Percentiles rank a stretch among this genome's conserved stretches.
phyloP scores from a whole-genome alignment of 2,329 filamentous ascomycete species.

The Claviceps capensis region DNA sequence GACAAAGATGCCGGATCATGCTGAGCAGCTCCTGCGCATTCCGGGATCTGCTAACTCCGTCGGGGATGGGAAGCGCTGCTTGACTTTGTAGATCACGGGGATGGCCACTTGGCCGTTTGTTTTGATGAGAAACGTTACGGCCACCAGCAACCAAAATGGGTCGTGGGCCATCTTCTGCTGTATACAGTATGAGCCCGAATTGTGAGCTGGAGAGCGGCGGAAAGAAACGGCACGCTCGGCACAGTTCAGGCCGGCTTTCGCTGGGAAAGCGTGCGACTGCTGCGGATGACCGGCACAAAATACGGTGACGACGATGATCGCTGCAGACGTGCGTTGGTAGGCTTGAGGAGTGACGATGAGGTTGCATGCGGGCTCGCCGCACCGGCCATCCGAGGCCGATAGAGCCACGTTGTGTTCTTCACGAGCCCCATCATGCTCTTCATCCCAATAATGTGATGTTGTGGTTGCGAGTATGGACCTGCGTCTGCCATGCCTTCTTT shows the following conservation, averaged over 20 bases:
- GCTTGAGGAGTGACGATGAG: neutral
- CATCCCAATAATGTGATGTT: neutral
- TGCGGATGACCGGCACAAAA: conserved; percentile 13
- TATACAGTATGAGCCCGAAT: conserved; percentile 74
- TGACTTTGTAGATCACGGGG: conserved; percentile 58
- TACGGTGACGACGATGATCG: conserved; percentile 20
- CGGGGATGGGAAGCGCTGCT: conserved; percentile 54
- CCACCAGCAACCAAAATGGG: conserved; percentile 70
- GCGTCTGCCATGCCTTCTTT: neutral
- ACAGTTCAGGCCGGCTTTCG: conserved; percentile 30
- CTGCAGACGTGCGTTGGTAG: neutral
- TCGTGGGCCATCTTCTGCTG: conserved; percentile 66
- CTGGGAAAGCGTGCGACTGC: conserved; percentile 10
- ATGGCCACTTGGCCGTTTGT: conserved; percentile 63
- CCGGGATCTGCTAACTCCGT: conserved; percentile 42
- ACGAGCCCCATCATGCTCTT: neutral
- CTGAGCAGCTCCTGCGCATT: conserved; percentile 36
- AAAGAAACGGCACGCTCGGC: conserved; percentile 54
- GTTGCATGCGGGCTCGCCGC: neutral
- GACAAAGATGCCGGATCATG: conserved; percentile 57
- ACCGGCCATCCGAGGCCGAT: neutral
- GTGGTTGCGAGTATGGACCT: neutral
- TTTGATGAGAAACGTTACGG: conserved; percentile 72
- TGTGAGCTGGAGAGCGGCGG: conserved; percentile 46
- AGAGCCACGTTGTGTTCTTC: too few species aligned